Base-by-base conservation (phyloP, 2,329 filamentous ascomycete species). In the Aspergillus sp. region DNA sequence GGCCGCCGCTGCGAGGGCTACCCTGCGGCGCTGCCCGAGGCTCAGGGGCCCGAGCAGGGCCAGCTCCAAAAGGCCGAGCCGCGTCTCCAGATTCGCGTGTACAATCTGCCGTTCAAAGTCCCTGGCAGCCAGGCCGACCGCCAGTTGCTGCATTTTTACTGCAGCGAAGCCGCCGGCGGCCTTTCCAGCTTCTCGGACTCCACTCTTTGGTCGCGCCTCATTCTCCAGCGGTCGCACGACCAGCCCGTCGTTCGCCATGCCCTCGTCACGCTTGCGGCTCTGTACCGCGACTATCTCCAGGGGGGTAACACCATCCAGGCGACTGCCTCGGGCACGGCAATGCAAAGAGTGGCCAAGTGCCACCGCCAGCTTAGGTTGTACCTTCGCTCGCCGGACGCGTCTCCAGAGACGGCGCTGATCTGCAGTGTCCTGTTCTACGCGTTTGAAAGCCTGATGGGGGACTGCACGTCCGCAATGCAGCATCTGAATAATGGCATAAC, bases 381-480 rank as follows among this genome's bases (percentile, higher is more conserved):
- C 49, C 65, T 70, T n/a, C 43, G 53, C 4, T 59, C 61, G 1
- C 46, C 53, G 0, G 53, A 60, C 21, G 66, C 66, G 2, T 64
- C 65, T 0, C 49, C 54, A 1, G 66, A 66, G 43, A 61, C 61
- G 8, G 65, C 66, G 0, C 58, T 70, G 6, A 62, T 66, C 21
- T 70, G 68, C 54, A 68, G 68, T 46, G 40, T 67, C 1, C 60
- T 70, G 3, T 69, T 68, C 17, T 68, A 66, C 53, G 58, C 63
- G 5, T 67, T 66, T 19, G 67, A 70, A 49, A 64, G 63, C 15
- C 61, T 69, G 0, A 43, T 67, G 1, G 67, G 67, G 2, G 62
- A 70, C 45, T 49, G 61, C 1, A 23, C 33, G 17, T 59, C 64
- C 24, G 67, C 65, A 0, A 66, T 66, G 21, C 65, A 60, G 53